Conservation (phyloP, 768 basidiomycete genomes). For the Leccinum variicolor region DNA sequence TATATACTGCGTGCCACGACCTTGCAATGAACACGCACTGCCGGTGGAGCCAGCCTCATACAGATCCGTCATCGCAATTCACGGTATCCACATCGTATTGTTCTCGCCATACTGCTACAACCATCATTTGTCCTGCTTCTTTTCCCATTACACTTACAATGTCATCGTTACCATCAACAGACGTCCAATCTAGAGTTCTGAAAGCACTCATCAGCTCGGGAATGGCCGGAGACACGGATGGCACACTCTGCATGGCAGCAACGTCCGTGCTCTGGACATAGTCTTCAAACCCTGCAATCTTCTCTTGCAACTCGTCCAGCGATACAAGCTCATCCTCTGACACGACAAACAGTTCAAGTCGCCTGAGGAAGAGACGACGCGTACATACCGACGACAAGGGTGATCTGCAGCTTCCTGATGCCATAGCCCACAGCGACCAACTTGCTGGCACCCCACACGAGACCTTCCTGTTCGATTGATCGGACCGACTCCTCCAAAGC, state of each 20-base stretch:
- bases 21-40: neutral
- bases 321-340: conserved; percentile 95
- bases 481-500: conserved; percentile 82
- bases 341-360: neutral
- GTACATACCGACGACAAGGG: conserved; percentile 52
- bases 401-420: conserved; percentile 88
- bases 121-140: conserved; percentile 1
- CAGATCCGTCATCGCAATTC: neutral
- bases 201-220: conserved; percentile 1
- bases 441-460: conserved; percentile 95
- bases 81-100: conserved; percentile 4
- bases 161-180: neutral
- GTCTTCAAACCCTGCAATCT: conserved; percentile 80
- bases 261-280: conserved; percentile 90
- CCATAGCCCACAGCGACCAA: conserved; percentile 91
- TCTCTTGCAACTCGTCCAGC: conserved; percentile 89
- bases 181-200: conserved; percentile 21
- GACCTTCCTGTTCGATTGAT: conserved; percentile 82
- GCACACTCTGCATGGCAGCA: conserved; percentile 87
- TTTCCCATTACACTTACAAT: conserved; percentile 10
- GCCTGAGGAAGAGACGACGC: neutral
- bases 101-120: conserved; percentile 8
- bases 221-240: neutral
- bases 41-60: neutral
- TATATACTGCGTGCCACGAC: conserved; percentile 9